Evolutionary conservation across 768 basidiomycete genomes (phyloP).

Genomic region (Lactarius indigo): DNA sequence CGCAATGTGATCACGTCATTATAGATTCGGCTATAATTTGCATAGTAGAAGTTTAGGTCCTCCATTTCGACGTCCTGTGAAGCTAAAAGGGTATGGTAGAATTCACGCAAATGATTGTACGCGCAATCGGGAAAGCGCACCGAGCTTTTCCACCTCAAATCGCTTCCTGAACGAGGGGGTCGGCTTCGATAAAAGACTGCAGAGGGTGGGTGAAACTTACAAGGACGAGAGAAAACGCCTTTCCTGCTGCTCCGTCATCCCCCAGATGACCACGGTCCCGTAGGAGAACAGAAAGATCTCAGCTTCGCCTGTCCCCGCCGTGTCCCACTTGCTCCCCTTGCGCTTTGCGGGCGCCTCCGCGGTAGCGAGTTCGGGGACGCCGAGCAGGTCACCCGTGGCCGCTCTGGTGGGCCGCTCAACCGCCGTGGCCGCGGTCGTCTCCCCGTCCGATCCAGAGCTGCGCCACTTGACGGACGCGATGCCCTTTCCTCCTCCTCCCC

Average conservation of each 20-base stretch:
- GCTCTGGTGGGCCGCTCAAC: constrained; percentile 23
- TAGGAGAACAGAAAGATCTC: constrained; percentile 95
- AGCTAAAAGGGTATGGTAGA: constrained; percentile 41
- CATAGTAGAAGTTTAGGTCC: constrained; percentile 95
- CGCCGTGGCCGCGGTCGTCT: constrained; percentile 23
- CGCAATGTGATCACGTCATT: constrained; percentile 96
- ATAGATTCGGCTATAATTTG: constrained; percentile 95
- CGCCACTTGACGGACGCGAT: constrained; percentile 29
- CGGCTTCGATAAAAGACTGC: not conserved
- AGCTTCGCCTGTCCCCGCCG: constrained; percentile 57
- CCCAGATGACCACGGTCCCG: constrained; percentile 96
- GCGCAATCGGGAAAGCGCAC: constrained; percentile 39
- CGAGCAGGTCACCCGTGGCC: constrained; percentile 67
- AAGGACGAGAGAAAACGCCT: constrained; percentile 85
- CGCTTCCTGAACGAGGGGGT: constrained; percentile 59
- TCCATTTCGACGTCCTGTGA: constrained; percentile 94
- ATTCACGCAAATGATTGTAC: not conserved
- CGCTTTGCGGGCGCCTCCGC: constrained; percentile 39
- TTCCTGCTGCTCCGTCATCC: constrained; percentile 93
- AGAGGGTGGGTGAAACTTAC: constrained; percentile 45
- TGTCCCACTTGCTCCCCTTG: constrained; percentile 59
- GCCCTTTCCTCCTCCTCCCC: constrained; percentile 1
- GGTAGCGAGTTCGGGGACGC: constrained; percentile 58
- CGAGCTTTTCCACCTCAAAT: constrained; percentile 87
- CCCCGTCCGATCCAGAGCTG: constrained; percentile 27